Percentiles rank a stretch among this genome's conserved stretches.
Conservation (phyloP, 192 early-diverging fungal genomes). For the Coemansia sp. region DNA sequence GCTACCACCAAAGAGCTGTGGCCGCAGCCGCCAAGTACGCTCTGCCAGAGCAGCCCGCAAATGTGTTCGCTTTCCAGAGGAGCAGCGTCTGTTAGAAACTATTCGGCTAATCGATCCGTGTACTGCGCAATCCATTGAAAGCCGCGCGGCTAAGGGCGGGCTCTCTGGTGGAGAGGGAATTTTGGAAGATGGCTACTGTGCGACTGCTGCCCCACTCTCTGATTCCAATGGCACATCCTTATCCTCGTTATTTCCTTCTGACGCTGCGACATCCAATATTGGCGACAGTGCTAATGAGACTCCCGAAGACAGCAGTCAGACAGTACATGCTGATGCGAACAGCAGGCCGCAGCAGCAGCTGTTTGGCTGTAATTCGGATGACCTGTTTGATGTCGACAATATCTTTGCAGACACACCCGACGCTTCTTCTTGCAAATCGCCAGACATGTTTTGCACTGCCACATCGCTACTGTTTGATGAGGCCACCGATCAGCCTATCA, state of each 20-base stretch:
- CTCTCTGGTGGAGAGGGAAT: background rate
- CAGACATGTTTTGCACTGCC: conserved; percentile 11
- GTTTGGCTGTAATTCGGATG: background rate
- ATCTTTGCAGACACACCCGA: background rate
- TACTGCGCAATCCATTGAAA: conserved; percentile 30
- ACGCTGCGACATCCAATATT: no score
- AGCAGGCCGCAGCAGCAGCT: background rate
- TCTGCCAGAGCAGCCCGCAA: conserved; percentile 16
- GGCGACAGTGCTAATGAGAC: no score
- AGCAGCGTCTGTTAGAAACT: conserved; percentile 37
- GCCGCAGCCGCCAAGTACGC: conserved; percentile 1
- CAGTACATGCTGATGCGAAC: background rate
- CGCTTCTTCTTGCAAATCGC: background rate
- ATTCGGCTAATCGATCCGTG: conserved; percentile 40
- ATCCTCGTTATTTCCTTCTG: no score
- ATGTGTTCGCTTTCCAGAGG: conserved; percentile 44
- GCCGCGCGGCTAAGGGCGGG: conserved; percentile 2
- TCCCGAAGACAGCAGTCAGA: background rate
- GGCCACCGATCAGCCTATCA: conserved; percentile 4
- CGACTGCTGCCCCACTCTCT: no score
- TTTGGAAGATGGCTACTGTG: no score
- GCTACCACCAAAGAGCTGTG: no score
- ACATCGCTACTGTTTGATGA: conserved; percentile 11
- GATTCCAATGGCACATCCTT: no score
- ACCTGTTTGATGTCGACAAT: conserved; percentile 2